A percentile compares a stretch with the other conserved stretches of the same genome.
Conservation (phyloP, 768 basidiomycete species). For the Clitopilus passeckerianus region DNA sequence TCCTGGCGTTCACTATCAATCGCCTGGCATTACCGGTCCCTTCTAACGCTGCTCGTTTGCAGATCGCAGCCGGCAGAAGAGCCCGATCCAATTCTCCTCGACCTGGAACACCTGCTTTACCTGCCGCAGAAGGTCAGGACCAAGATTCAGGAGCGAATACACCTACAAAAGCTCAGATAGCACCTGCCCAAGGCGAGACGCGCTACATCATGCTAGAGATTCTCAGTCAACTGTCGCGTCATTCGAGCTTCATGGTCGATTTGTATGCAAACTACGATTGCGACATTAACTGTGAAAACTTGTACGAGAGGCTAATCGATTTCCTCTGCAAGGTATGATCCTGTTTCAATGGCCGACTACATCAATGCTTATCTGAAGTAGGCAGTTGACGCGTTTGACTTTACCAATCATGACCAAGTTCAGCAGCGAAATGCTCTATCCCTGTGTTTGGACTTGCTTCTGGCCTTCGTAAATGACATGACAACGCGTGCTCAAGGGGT, state of each 20-base stretch:
- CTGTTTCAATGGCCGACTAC: background rate
- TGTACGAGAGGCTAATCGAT: conserved; percentile 85
- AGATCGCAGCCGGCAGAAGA: conserved; percentile 12
- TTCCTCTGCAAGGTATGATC: conserved; percentile 75
- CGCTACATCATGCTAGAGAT: conserved; percentile 89
- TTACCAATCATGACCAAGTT: conserved; percentile 46
- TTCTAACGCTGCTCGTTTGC: conserved; percentile 18
- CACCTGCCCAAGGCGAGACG: conserved; percentile 82
- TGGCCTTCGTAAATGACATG: conserved; percentile 89
- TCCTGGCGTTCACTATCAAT: conserved; percentile 91
- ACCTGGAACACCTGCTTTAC: conserved; percentile 43
- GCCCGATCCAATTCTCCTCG: conserved; percentile 40
- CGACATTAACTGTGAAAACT: conserved; percentile 92
- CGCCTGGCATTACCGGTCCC: conserved; percentile 62
- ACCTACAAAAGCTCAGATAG: conserved; percentile 53
- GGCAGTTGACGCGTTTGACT: conserved; percentile 77
- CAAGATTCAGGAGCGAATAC: conserved; percentile 40
- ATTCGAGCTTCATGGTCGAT: conserved; percentile 93
- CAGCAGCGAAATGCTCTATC: conserved; percentile 79
- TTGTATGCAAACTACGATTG: conserved; percentile 97
- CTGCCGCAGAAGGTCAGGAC: conserved; percentile 34
- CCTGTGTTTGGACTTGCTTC: conserved; percentile 81
- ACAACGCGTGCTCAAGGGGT: conserved; percentile 52
- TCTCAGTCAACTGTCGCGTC: conserved; percentile 71
- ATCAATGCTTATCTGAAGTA: conserved; percentile 20